These are phyloP conservation scores for Lipomyces mesembrius DNA, from an alignment of 805 yeast species.

Conservation along the genomic window DNA sequence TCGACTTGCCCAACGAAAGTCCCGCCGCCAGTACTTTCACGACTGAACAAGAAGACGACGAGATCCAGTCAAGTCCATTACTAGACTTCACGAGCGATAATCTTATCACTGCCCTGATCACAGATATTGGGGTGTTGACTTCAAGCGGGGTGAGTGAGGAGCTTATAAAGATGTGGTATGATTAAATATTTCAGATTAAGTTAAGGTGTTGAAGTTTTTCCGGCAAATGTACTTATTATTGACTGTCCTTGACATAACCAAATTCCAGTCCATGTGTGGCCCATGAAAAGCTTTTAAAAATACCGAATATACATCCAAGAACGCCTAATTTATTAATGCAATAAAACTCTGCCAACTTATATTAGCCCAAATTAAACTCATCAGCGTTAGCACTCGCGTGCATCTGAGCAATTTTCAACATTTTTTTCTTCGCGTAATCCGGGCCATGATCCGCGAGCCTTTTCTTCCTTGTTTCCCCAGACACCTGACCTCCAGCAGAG, in stretches of 20 bases:
- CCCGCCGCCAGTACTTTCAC: conserved; percentile 23
- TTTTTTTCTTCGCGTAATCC: conserved; percentile 70
- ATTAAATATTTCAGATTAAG: conserved; percentile 7
- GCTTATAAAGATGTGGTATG: conserved; percentile 78
- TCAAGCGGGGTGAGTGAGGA: conserved; percentile 99
- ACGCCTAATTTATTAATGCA: not conserved
- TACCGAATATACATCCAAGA: not conserved
- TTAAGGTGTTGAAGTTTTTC: no score
- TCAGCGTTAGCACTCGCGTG: conserved; percentile 65
- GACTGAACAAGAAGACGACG: conserved; percentile 38
- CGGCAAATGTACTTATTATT: no score
- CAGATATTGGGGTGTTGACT: conserved; percentile 95
- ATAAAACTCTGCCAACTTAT: not conserved
- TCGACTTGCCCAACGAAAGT: conserved; percentile 72
- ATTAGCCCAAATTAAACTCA: conserved; percentile 69
- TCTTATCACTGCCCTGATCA: conserved; percentile 90
- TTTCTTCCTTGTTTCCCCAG: conserved; percentile 39
- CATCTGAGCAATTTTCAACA: conserved; percentile 75
- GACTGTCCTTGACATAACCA: not conserved
- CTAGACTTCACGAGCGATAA: conserved; percentile 96
- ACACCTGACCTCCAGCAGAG: conserved; percentile 41
- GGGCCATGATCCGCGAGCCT: conserved; percentile 51
- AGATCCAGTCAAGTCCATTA: conserved; percentile 54
- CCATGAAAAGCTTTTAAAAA: not conserved
- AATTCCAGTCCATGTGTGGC: not conserved